Evolutionary conservation across 2,329 filamentous ascomycete species (phyloP).

Genomic region (Pestalotiopsis sp.): DNA sequence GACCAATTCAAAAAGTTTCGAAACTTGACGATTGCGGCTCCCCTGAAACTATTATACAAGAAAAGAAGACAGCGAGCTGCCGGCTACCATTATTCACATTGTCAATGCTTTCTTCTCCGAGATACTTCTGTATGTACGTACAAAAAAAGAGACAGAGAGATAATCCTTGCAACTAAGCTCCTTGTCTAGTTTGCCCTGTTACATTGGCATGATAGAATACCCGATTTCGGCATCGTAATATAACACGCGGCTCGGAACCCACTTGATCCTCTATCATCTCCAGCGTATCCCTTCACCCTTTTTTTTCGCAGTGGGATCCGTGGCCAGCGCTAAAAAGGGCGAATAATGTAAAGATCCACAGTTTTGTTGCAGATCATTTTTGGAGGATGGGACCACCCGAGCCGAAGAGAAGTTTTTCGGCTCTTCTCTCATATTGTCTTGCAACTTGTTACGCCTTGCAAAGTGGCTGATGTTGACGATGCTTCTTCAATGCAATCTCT

Average conservation of each 20-base stretch:
- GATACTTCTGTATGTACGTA: not conserved
- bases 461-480: too few species aligned
- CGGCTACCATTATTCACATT: not conserved
- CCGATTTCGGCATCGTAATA: constrained; percentile 1
- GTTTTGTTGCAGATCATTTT: not conserved
- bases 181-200: not conserved
- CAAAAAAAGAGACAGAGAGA: not conserved
- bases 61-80: not conserved
- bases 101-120: not conserved
- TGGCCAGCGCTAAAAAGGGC: not conserved
- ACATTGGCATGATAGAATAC: not conserved
- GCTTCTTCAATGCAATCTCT: too few species aligned
- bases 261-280: constrained; percentile 5
- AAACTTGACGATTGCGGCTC: not conserved
- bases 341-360: not conserved
- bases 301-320: not conserved
- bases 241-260: constrained; percentile 5
- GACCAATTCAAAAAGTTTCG: not conserved
- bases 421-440: not conserved
- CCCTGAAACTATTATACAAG: not conserved
- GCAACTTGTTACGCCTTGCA: not conserved
- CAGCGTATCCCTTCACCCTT: not conserved
- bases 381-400: not conserved
- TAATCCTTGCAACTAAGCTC: not conserved
- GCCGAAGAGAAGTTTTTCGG: not conserved